Evolutionary conservation across 2,329 filamentous ascomycete genomes (phyloP).

Genomic region (Rasamsonia emersonii): DNA sequence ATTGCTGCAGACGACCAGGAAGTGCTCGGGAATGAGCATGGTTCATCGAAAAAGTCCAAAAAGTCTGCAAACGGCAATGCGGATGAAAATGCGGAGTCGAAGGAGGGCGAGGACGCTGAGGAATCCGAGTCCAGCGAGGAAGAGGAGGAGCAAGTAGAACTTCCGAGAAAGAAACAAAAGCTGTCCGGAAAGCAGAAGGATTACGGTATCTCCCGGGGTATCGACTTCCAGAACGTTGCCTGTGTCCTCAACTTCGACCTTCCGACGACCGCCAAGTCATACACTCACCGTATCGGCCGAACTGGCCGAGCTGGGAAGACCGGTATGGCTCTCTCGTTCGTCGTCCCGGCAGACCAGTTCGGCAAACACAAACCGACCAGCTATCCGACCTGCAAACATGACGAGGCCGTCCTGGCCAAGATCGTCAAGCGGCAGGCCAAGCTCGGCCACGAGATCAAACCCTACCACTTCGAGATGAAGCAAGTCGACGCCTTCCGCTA

Average conservation of each 20-base stretch:
- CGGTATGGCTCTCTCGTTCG: conserved; percentile 93
- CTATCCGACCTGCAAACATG: conserved; percentile 64
- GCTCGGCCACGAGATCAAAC: conserved; percentile 70
- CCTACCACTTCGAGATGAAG: conserved; percentile 90
- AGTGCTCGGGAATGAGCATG: conserved; percentile 61
- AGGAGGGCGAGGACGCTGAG: conserved; percentile 17
- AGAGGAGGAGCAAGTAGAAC: conserved; percentile 18
- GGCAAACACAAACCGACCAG: conserved; percentile 84
- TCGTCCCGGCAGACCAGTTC: conserved; percentile 71
- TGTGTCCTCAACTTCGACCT: conserved; percentile 97
- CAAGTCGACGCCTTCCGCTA: conserved; percentile 92
- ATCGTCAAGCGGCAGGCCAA: conserved; percentile 73
- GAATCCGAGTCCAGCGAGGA: conserved; percentile 32
- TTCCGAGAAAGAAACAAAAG: conserved; percentile 50
- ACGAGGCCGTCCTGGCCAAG: conserved; percentile 74
- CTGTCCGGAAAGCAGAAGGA: conserved; percentile 67
- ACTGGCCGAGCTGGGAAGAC: conserved; percentile 85
- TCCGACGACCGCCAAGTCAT: conserved; percentile 77
- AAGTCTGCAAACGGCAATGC: conserved; percentile 13
- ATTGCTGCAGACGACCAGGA: conserved; percentile 92
- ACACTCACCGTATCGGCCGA: conserved; percentile 92
- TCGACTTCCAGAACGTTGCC: conserved; percentile 93
- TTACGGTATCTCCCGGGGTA: conserved; percentile 89
- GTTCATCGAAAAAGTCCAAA: conserved; percentile 25
- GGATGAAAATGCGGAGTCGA: conserved; percentile 12